phyloP scores from a whole-genome alignment of 495 filamentous ascomycete species.

The Aspergillus wentii region DNA sequence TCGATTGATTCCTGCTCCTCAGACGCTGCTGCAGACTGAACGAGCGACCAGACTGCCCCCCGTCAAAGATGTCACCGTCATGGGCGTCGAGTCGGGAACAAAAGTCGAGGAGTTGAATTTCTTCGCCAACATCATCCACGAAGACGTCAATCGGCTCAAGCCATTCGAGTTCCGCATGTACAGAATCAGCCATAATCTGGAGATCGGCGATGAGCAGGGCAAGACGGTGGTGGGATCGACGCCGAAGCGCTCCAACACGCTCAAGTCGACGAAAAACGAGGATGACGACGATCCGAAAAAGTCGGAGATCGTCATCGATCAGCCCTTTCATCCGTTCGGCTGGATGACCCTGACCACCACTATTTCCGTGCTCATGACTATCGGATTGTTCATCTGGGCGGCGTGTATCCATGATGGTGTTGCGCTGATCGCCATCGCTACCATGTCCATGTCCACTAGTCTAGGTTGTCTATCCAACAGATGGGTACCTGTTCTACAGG shows the following conservation, averaged over 20 bases:
- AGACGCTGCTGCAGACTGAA: slow-evolving; percentile 51
- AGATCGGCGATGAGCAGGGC: too few relatives aligned
- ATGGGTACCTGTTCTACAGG: slow-evolving; percentile 49
- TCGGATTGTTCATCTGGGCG: slow-evolving; percentile 34
- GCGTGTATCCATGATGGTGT: slow-evolving; percentile 49
- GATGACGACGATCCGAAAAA: background rate
- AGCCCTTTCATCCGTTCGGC: slow-evolving; percentile 30
- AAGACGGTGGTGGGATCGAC: too few relatives aligned
- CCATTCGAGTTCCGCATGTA: too few relatives aligned
- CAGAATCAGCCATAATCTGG: too few relatives aligned
- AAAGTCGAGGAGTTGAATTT: slow-evolving; percentile 49
- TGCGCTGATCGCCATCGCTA: slow-evolving; percentile 14
- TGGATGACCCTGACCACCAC: slow-evolving; percentile 49
- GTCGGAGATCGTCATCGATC: background rate
- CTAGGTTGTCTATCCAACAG: slow-evolving; percentile 11
- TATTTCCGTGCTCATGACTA: slow-evolving; percentile 43
- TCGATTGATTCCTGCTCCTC: slow-evolving; percentile 60
- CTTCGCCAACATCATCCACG: slow-evolving; percentile 55
- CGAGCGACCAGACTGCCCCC: slow-evolving; percentile 50
- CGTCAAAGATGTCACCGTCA: slow-evolving; percentile 44
- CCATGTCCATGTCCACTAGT: slow-evolving; percentile 17
- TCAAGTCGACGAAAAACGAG: background rate
- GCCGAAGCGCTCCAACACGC: too few relatives aligned
- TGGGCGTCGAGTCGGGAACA: slow-evolving; percentile 50
- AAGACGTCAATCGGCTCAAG: too few relatives aligned